Evolutionary conservation across 2,329 filamentous ascomycete genomes (phyloP).

Genomic region (Fusarium scirpi): DNA sequence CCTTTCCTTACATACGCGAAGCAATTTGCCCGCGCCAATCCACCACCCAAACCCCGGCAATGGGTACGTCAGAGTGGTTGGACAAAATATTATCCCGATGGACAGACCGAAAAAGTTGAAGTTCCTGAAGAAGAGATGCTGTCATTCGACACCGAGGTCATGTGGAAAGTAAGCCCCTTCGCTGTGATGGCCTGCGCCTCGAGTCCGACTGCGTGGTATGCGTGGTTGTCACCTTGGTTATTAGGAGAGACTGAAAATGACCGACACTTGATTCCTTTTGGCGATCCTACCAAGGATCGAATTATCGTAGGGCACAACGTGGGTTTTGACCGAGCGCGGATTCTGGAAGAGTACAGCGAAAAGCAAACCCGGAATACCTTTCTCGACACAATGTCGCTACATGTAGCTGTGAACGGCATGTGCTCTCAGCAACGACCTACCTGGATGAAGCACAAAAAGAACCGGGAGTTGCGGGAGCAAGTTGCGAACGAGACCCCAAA

Average conservation of each 20-base stretch:
- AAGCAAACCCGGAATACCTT: conserved; percentile 87
- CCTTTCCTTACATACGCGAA: conserved; percentile 84
- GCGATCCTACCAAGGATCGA: conserved; percentile 77
- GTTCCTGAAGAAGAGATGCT: conserved; percentile 84
- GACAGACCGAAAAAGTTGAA: conserved; percentile 75
- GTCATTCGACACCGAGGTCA: conserved; percentile 95
- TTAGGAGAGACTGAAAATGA: conserved; percentile 82
- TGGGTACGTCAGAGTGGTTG: conserved; percentile 88
- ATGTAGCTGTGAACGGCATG: conserved; percentile 99
- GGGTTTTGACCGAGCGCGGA: conserved; percentile 90
- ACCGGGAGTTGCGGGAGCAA: conserved; percentile 83
- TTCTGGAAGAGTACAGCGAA: conserved; percentile 89
- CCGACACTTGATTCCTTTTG: conserved; percentile 87
- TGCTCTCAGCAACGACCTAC: conserved; percentile 95
- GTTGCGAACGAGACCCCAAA: conserved; percentile 78
- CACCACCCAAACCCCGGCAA: conserved; percentile 71
- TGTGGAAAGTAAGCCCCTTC: conserved; percentile 93
- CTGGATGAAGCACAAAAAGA: conserved; percentile 98
- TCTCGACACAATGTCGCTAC: conserved; percentile 96
- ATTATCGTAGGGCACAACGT: conserved; percentile 95
- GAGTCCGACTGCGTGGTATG: conserved; percentile 93
- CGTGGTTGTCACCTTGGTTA: conserved; percentile 96
- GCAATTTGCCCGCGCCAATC: conserved; percentile 73
- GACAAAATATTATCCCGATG: conserved; percentile 90
- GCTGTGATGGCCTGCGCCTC: conserved; percentile 97